Base-by-base conservation (phyloP, 305 asterid genomes). In the Andrographis paniculata region DNA sequence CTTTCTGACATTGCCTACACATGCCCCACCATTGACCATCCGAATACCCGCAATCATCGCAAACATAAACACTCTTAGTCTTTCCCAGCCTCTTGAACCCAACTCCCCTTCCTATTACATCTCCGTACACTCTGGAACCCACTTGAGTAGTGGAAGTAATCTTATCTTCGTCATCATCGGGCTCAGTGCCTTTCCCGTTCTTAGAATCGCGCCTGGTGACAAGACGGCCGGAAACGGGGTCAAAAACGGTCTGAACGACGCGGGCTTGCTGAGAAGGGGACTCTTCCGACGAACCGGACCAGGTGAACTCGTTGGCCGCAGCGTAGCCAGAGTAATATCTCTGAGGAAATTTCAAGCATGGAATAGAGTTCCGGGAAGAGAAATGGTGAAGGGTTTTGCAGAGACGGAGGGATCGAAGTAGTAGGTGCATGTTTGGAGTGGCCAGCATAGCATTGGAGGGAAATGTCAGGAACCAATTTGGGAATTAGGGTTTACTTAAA, bases 11-110 rank as follows among this genome's bases (percentile, higher is more conserved):
- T 61, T 73, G 53, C 68, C 49, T 77, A 67, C 99, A 91, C 49
- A 67, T 62, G 52, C 99, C 99, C 99, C 99, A 91, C 99, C 96
- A 83, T 75, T 91, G 99, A 43, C 94, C 96, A 48, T 71, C 84
- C 0, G 87, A 74, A 53, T 83, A 56, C 42, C 96, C 96, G 60
- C 99, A 91, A 23, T 56, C 60, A 56, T 77, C 75, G 66, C 99
- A 91, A 14, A 91, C 99, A 67, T 70, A 64, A 16, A 74, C 76
- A 20, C 66, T 68, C 73, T 63, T 77, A 43, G 47, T 61, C 74
- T 78, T 91, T 59, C 85, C 85, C 60, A 71, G 76, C 69, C 42
- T 72, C 72, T 64, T 77, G 2, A 63, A 47, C 50, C 47, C 20
- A 19, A 60, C 66, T 50, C 66, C 61, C 52, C 70, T 63, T 52